Base-by-base conservation (phyloP, 2,329 filamentous ascomycete species). In the Diaporthe humulicola region DNA sequence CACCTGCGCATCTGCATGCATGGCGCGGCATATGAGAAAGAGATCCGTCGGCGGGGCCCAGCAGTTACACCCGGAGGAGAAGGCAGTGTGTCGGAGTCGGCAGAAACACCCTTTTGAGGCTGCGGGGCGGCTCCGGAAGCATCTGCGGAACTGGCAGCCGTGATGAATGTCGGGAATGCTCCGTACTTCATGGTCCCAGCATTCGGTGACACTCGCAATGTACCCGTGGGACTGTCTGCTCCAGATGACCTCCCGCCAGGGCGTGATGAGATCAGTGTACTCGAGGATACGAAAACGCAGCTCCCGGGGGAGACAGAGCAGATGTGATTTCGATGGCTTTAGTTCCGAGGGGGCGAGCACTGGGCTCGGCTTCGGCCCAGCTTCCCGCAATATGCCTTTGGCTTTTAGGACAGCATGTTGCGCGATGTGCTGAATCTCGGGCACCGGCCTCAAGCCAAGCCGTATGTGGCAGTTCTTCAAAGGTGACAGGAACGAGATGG, bases 221-320 rank as follows among this genome's bases (percentile, higher is more conserved):
- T 71, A 74, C 7, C 48, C 64, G 15, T 30, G 30, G 66, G 71
- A 28, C 12, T 75, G 61, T 9, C 72, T 28, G 48, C 74, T 77
- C 75, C 77, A 77, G 12, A n/a, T 56, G 4, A 77, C 75, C 48
- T 77, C 73, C 4, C 36, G 71, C 64, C 61, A 73, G 25, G 75
- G 77, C 5, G 77, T 77, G 52, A 77, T 45, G 22, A 77, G 73
- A 50, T 77, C 75, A 14, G 75, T 76, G 30, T 75, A 76, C 30
- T 75, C 64, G 2, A 77, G 58, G 42, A 77, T 76, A 8, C 30
- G 70, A 30, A 75, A 48, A 28, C 77, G 77, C 38, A 77, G 64
- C 42, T 77, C 77, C 33, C 30, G 61, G 4, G 77, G 75, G 28
- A 77, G 77, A 14, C 40, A 4, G 12, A 45, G 6, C 4, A 45